A percentile compares a stretch with the other conserved stretches of the same genome.
phyloP scores from a whole-genome alignment of 1,284 basidiomycete species.

The Irpex sp. region DNA sequence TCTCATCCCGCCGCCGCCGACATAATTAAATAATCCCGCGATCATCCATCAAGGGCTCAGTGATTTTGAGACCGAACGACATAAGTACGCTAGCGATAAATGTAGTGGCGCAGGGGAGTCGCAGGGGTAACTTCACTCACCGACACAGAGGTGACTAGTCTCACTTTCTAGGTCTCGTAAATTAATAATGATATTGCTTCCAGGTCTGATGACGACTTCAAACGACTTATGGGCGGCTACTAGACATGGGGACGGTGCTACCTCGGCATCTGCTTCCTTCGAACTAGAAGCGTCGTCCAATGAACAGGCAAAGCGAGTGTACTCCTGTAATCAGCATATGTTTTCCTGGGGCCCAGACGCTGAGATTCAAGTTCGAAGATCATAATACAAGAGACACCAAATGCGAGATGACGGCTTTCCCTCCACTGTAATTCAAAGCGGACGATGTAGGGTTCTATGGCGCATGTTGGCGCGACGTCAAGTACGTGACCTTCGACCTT shows the following conservation, averaged over 20 bases:
- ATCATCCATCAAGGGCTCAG: not conserved
- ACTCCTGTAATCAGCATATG: not conserved
- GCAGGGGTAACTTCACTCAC: not conserved
- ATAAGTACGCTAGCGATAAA: not conserved
- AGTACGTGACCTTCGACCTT: not conserved
- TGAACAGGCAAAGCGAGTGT: not conserved
- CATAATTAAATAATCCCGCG: not conserved
- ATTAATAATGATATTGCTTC: not conserved
- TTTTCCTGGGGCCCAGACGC: not conserved
- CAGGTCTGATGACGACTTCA: not conserved
- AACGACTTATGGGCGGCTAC: not conserved
- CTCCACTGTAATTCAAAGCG: not conserved
- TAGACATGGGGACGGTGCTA: not conserved
- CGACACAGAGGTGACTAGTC: not conserved
- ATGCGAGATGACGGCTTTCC: not conserved
- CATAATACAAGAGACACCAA: not conserved
- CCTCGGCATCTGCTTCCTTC: not conserved
- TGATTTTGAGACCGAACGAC: not conserved
- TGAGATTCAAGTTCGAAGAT: not conserved
- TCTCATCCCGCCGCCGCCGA: not conserved
- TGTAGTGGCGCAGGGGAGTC: not conserved
- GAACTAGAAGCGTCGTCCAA: not conserved
- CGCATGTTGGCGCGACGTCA: not conserved
- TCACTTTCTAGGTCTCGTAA: not conserved
- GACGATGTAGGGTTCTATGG: not conserved